Evolutionary conservation across 371 early-diverging fungal species (phyloP).

Genomic region (Nematocida displodere): DNA sequence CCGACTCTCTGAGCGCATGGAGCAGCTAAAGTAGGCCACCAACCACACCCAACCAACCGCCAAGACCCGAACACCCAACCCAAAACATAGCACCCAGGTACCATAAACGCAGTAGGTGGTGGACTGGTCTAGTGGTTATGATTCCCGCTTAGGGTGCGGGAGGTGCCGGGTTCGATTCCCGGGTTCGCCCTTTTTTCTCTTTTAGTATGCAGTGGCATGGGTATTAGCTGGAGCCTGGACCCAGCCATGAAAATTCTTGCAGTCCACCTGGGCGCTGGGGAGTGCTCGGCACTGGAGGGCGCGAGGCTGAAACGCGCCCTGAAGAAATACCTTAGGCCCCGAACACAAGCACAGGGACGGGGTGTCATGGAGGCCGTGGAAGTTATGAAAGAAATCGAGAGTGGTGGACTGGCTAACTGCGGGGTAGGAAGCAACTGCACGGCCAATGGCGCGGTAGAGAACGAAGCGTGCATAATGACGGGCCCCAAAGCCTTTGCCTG

Average conservation of each 20-base stretch:
- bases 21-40: slow-evolving; percentile 8
- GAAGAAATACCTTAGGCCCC: not conserved
- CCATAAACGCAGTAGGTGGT: slow-evolving; percentile 34
- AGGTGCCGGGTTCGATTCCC: slow-evolving; percentile 67
- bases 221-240: too few species aligned
- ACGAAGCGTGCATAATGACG: slow-evolving; percentile 15
- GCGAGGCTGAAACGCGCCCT: not conserved
- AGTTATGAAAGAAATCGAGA: not conserved
- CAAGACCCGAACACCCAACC: not conserved
- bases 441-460: not conserved
- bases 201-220: too few species aligned
- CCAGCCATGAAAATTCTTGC: not conserved
- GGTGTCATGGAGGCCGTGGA: too few species aligned
- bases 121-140: slow-evolving; percentile 66
- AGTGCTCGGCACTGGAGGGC: not conserved
- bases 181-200: slow-evolving; percentile 63
- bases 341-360: not conserved
- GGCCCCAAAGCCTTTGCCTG: not conserved
- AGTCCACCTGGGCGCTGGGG: slow-evolving; percentile 26
- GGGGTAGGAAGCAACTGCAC: slow-evolving; percentile 25
- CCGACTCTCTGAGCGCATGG: slow-evolving; percentile 10
- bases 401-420: slow-evolving; percentile 3
- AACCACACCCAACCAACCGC: not conserved
- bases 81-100: too few species aligned
- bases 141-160: slow-evolving; percentile 65